Evolutionary conservation across 352 stramenopile genomes (phyloP).

Genomic region (Blastocystis sp.): DNA sequence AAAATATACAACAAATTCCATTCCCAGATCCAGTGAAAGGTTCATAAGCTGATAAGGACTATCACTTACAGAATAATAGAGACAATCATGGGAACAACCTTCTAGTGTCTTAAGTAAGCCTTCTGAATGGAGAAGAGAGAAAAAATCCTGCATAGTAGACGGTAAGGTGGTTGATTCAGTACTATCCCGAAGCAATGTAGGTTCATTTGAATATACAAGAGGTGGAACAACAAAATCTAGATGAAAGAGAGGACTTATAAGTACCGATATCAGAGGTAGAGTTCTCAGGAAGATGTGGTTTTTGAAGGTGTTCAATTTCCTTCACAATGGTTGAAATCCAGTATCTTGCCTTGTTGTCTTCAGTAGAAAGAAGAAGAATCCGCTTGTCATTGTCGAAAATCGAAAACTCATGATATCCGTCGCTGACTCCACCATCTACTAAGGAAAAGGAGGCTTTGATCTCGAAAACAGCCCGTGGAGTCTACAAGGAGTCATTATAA

Average conservation of each 20-base stretch:
- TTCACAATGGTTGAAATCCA: slow-evolving; percentile 31
- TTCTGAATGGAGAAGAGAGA: not conserved
- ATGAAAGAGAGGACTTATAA: not conserved
- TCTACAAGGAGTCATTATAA: not conserved
- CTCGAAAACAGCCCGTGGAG: slow-evolving; percentile 18
- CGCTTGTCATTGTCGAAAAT: slow-evolving; percentile 33
- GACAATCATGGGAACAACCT: not conserved
- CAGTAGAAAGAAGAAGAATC: slow-evolving; percentile 29
- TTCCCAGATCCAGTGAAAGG: not conserved
- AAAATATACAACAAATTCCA: slow-evolving; percentile 35
- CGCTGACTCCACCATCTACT: slow-evolving; percentile 12
- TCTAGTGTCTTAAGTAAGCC: not conserved
- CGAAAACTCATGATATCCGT: slow-evolving; percentile 50
- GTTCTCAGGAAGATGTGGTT: not conserved
- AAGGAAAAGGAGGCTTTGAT: not conserved
- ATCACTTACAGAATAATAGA: not conserved
- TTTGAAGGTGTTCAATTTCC: not conserved
- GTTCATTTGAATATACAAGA: not conserved
- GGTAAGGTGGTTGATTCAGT: slow-evolving; percentile 3
- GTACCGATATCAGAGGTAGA: not conserved
- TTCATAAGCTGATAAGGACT: slow-evolving; percentile 20
- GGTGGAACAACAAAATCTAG: not conserved
- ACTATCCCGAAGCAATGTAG: not conserved
- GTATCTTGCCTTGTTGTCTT: slow-evolving; percentile 54
- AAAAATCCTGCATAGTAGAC: slow-evolving; percentile 36